Evolutionary conservation across 257 asterid genomes (phyloP).

Genomic region (Haberlea rhodopensis): DNA sequence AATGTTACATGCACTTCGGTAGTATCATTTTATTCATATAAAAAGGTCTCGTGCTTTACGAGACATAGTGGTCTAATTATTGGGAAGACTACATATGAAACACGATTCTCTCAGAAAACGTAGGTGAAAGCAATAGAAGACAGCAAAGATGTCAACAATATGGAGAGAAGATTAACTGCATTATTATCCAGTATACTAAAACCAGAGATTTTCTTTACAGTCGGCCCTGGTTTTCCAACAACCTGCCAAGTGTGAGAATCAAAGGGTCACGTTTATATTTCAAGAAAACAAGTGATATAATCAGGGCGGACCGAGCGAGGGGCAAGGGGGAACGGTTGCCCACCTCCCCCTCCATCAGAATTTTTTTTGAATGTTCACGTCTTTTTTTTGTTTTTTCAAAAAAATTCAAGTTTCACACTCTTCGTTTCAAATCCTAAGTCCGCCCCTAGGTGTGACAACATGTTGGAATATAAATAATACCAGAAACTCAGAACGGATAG

Average conservation of each 20-base stretch:
- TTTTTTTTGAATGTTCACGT: too few species aligned
- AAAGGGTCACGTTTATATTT: conserved; percentile 16
- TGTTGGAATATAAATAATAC: too few species aligned
- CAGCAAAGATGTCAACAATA: conserved; percentile 53
- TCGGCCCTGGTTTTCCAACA: conserved; percentile 86
- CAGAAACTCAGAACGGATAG: too few species aligned
- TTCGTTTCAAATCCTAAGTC: too few species aligned
- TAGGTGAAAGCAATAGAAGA: conserved; percentile 55
- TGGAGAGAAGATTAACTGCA: conserved; percentile 80
- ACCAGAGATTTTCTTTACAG: conserved; percentile 85
- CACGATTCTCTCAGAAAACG: conserved; percentile 49
- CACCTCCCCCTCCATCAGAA: too few species aligned
- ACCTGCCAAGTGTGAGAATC: conserved; percentile 48
- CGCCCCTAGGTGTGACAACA: too few species aligned
- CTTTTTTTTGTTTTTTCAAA: too few species aligned
- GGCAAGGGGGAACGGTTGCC: too few species aligned
- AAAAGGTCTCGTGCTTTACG: too few species aligned
- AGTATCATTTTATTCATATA: too few species aligned
- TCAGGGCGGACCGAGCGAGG: background rate
- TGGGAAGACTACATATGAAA: background rate
- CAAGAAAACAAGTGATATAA: background rate
- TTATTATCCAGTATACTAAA: conserved; percentile 73
- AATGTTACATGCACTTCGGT: too few species aligned
- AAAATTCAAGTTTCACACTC: background rate
- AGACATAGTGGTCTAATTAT: too few species aligned